Evolutionary conservation across 805 yeast genomes (phyloP).

Genomic region (Saccharomycodes ludwigii): DNA sequence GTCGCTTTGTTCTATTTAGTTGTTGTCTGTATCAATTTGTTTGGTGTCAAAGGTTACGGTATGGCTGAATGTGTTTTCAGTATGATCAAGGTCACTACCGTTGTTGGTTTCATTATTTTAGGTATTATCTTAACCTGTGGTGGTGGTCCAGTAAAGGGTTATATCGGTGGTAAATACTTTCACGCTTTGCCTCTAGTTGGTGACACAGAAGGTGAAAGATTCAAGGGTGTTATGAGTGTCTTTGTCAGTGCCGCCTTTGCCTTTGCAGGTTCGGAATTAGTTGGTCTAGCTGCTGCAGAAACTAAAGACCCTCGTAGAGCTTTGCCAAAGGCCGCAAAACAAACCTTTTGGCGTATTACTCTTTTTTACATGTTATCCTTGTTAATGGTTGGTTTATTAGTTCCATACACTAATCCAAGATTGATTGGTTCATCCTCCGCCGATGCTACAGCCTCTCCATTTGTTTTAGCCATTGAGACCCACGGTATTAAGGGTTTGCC

Average conservation of each 20-base stretch:
- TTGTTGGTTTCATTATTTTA: conserved; percentile 40
- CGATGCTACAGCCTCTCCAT: conserved; percentile 63
- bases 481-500: conserved; percentile 59
- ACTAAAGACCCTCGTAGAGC: conserved; percentile 34
- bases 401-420: conserved; percentile 32
- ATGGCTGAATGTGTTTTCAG: conserved; percentile 41
- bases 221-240: conserved; percentile 41
- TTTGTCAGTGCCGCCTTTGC: conserved; percentile 46
- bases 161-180: conserved; percentile 41
- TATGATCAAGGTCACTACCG: conserved; percentile 35
- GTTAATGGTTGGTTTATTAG: conserved; percentile 33
- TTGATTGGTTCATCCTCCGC: conserved; percentile 36
- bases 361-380: conserved; percentile 35
- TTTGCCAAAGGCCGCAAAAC: conserved; percentile 41
- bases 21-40: conserved; percentile 36
- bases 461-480: conserved; percentile 55
- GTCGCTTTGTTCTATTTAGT: conserved; percentile 38
- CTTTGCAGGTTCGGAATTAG: conserved; percentile 40
- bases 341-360: conserved; percentile 43
- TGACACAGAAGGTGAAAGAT: conserved; percentile 24
- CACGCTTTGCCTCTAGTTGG: conserved; percentile 42
- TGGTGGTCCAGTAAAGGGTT: conserved; percentile 35
- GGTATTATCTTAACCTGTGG: conserved; percentile 39
- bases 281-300: conserved; percentile 41
- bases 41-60: conserved; percentile 45